phyloP scores from a whole-genome alignment of 2,329 filamentous ascomycete species.

The Penicillium vulpinum region DNA sequence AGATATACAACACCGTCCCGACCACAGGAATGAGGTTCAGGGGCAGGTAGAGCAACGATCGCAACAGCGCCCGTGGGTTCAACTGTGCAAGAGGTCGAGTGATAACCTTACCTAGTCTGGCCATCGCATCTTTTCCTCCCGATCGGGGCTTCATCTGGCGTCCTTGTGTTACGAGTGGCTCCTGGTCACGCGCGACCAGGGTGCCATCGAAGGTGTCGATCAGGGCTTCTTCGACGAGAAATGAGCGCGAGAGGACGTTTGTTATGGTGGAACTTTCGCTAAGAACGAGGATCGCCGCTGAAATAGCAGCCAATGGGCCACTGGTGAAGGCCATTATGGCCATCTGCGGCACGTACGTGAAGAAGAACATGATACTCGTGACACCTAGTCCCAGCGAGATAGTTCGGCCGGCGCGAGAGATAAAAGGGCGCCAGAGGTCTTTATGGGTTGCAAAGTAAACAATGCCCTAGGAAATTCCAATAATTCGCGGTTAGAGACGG shows the following conservation, averaged over 20 bases:
- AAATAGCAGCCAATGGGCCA: conserved; percentile 67
- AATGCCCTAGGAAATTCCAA: conserved; percentile 53
- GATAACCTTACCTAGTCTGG: conserved; percentile 58
- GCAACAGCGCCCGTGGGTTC: conserved; percentile 63
- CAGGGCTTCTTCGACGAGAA: conserved; percentile 77
- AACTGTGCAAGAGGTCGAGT: conserved; percentile 53
- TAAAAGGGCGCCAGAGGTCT: conserved; percentile 60
- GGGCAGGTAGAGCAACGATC: conserved; percentile 82
- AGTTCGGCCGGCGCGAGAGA: conserved; percentile 59
- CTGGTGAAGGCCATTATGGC: conserved; percentile 81
- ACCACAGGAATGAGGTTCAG: conserved; percentile 91
- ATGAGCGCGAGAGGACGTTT: conserved; percentile 62
- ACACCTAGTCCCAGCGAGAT: conserved; percentile 71
- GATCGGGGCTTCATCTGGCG: conserved; percentile 64
- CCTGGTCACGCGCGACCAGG: conserved; percentile 56
- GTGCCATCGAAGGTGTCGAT: conserved; percentile 85
- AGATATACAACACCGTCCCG: conserved; percentile 77
- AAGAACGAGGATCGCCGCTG: conserved; percentile 59
- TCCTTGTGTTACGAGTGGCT: conserved; percentile 69
- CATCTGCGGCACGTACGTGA: conserved; percentile 83
- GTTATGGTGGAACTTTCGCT: conserved; percentile 57
- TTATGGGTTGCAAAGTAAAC: conserved; percentile 60
- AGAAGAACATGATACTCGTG: conserved; percentile 77
- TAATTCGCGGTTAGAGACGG: neutral
- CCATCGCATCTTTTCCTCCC: conserved; percentile 50